phyloP scores from a whole-genome alignment of 2,329 filamentous ascomycete genomes.

The Cladosporium sp. region DNA sequence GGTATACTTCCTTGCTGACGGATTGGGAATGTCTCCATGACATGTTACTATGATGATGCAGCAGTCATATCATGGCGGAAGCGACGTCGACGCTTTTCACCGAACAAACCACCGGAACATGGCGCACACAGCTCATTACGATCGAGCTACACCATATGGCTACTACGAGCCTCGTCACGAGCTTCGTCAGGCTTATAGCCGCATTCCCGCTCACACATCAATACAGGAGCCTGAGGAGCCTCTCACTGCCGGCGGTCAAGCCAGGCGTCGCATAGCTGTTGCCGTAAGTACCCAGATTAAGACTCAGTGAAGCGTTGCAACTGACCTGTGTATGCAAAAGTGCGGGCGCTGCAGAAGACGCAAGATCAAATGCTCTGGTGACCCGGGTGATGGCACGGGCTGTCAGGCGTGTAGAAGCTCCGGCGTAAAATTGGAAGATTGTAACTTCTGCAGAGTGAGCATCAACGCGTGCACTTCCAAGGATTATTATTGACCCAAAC shows the following conservation, averaged over 20 bases:
- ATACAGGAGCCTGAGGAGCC: slow-evolving; percentile 41
- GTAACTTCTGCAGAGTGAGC: slow-evolving; percentile 76
- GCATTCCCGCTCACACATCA: slow-evolving; percentile 27
- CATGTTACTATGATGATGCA: slow-evolving; percentile 34
- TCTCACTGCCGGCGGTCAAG: slow-evolving; percentile 36
- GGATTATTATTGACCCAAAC: neutral
- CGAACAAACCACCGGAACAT: slow-evolving; percentile 21
- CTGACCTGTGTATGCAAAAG: slow-evolving; percentile 50
- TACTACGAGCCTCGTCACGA: slow-evolving; percentile 33
- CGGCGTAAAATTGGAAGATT: slow-evolving; percentile 62
- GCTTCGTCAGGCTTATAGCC: slow-evolving; percentile 31
- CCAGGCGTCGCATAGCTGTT: slow-evolving; percentile 56
- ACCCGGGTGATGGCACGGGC: slow-evolving; percentile 72
- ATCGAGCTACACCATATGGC: slow-evolving; percentile 31
- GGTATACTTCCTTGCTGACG: slow-evolving; percentile 19
- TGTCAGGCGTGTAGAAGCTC: slow-evolving; percentile 82
- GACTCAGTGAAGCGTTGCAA: neutral
- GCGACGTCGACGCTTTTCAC: slow-evolving; percentile 32
- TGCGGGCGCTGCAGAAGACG: slow-evolving; percentile 87
- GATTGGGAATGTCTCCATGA: slow-evolving; percentile 22
- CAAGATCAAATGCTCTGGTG: slow-evolving; percentile 93
- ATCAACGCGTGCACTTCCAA: neutral
- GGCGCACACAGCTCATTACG: slow-evolving; percentile 31
- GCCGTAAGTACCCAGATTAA: slow-evolving; percentile 46
- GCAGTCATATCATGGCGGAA: slow-evolving; percentile 33